Evolutionary conservation across 2,329 filamentous ascomycete species (phyloP), one percentile per base, ranked within the genome.

Genomic region (Berkeleyomyces rouxiae): DNA sequence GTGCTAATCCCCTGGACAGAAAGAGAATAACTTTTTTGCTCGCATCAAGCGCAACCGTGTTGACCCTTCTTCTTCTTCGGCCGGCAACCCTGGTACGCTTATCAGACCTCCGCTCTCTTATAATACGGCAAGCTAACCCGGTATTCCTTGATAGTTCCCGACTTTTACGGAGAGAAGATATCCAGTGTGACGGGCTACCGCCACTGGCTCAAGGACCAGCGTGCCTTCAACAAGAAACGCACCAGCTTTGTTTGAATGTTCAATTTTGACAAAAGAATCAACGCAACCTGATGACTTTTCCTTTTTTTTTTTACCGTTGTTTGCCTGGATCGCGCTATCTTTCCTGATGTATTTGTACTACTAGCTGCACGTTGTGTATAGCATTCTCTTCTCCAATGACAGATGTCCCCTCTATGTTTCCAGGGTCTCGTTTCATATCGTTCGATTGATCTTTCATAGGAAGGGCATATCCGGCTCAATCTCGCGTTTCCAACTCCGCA

Each of bases 91-190:
- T 16, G 81, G 82, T 79, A 73, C 64, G 76, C 70, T 4, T 23
- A 37, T 16, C 37, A 23, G 39, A n/a, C 40, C 23, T 16, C n/a
- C 43, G 6, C 10, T 39, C 9, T 39, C 11, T 43, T 37, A 36
- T 31, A 9, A 37, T 7, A 46, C 33, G 47, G 4, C 5, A 31
- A 7, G 40, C 58, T 58, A 44, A 65, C 10, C 9, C 55, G 33
- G 5, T 49, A 31, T 11, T 42, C 3, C 39, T 57, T 9, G 43
- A 2, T 61, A 80, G 88, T 96, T 0, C 91, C 92, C 51, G 93
- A 99, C 72, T 99, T 96, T 75, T 99, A 99, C 70, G 93, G 93
- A 69, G 93, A 99, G 77, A 97, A 96, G 80, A 96, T 99, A 69
- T 88, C 88, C 60, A 96, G 90, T 69, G 90, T 97, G 31, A 80